Percentiles rank a stretch among this genome's conserved stretches.
Conservation (phyloP, 2,329 filamentous ascomycete species). For the Curvularia sp. region DNA sequence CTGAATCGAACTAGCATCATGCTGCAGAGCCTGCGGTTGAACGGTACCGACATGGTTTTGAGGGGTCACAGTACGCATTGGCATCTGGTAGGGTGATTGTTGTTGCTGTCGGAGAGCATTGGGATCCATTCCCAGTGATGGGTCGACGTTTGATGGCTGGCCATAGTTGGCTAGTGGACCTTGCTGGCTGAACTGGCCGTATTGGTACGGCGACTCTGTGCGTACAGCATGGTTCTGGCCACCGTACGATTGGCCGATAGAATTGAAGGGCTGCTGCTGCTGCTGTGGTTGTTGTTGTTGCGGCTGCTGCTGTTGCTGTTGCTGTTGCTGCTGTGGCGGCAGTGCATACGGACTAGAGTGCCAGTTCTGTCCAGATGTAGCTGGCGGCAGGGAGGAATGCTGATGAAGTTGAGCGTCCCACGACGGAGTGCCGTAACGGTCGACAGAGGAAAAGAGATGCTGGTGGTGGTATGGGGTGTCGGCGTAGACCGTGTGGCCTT, state of each 20-base stretch:
- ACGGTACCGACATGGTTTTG: constrained; percentile 36
- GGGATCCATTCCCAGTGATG: constrained; percentile 34
- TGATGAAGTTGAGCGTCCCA: constrained; percentile 43
- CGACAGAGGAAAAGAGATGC: constrained; percentile 37
- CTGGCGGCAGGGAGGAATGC: constrained; percentile 30
- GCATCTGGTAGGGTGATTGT: constrained; percentile 42
- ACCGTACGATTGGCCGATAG: constrained; percentile 34
- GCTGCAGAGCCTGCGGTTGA: constrained; percentile 43
- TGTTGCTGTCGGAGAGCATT: constrained; percentile 39
- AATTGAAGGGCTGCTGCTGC: not conserved
- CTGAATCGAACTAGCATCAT: constrained; percentile 27
- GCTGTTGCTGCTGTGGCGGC: too few relatives aligned
- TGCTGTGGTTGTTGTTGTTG: not conserved
- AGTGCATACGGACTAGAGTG: constrained; percentile 33
- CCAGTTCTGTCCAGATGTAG: constrained; percentile 31
- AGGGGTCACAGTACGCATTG: constrained; percentile 31
- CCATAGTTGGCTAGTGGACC: constrained; percentile 31
- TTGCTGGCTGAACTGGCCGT: constrained; percentile 41
- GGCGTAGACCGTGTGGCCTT: constrained; percentile 44
- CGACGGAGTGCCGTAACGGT: constrained; percentile 41
- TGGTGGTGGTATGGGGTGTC: constrained; percentile 40
- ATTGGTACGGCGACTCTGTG: constrained; percentile 44
- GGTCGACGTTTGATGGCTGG: constrained; percentile 39
- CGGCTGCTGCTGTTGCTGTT: too few relatives aligned
- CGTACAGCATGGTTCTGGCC: constrained; percentile 33